phyloP scores from a whole-genome alignment of 345 rosid species.

The Conringia planisiliqua region DNA sequence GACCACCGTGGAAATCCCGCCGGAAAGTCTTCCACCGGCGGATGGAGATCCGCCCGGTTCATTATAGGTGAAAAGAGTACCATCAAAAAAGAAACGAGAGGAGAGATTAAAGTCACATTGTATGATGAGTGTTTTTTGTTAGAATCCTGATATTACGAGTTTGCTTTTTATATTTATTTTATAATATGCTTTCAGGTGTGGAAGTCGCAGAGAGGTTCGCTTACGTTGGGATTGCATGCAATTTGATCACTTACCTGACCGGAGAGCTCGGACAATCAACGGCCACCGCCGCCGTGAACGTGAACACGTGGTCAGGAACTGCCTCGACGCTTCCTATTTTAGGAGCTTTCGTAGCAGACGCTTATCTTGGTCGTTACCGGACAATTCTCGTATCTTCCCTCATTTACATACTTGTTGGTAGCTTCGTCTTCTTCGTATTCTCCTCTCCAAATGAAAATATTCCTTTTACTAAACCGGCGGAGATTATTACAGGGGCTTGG shows the following conservation, averaged over 20 bases:
- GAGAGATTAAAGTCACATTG: too few relatives aligned
- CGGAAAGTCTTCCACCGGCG: background rate
- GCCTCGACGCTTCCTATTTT: conserved; percentile 5
- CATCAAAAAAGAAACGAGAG: too few relatives aligned
- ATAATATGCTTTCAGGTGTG: background rate
- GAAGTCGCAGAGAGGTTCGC: conserved; percentile 9
- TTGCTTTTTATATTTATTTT: too few relatives aligned
- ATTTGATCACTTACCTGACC: conserved; percentile 2
- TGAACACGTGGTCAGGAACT: background rate
- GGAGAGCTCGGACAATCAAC: conserved; percentile 1
- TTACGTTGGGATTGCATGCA: conserved; percentile 3
- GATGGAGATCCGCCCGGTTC: background rate
- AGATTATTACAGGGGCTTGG: background rate
- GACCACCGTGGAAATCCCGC: background rate
- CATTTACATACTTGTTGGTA: background rate
- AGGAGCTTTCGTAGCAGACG: conserved; percentile 12
- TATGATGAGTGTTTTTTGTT: too few relatives aligned
- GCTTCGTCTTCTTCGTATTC: background rate
- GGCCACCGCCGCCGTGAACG: conserved; percentile 5
- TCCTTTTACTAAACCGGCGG: background rate
- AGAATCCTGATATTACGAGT: too few relatives aligned
- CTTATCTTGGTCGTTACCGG: conserved; percentile 11
- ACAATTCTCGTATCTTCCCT: conserved; percentile 7
- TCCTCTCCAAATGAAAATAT: background rate
- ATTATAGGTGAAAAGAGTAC: background rate